Conservation (phyloP, 1,284 basidiomycete species). For the Schizophyllum commune region DNA sequence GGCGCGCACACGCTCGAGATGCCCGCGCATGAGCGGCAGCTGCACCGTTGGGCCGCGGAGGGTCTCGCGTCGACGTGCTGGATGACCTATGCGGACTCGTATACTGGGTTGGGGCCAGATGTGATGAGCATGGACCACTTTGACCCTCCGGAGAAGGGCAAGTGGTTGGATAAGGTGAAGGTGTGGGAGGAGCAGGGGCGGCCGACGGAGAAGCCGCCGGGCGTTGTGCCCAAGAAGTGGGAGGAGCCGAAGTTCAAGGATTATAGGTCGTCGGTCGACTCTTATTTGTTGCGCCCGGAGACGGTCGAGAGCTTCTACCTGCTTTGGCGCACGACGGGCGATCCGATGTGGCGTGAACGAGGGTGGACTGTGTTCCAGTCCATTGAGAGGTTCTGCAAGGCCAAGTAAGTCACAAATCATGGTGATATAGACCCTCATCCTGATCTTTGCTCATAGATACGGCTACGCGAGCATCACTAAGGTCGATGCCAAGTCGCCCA, state of each 20-base stretch:
- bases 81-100: constrained; percentile 55
- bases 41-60: constrained; percentile 62
- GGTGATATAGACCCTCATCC: too few species aligned
- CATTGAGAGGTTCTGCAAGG: constrained; percentile 41
- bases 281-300: constrained; percentile 61
- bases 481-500: constrained; percentile 31
- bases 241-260: constrained; percentile 30
- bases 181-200: constrained; percentile 43
- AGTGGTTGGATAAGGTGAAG: constrained; percentile 46
- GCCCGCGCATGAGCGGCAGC: constrained; percentile 24
- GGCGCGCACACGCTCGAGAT: constrained; percentile 45
- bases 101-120: constrained; percentile 58
- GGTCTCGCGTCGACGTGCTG: constrained; percentile 65
- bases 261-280: constrained; percentile 34
- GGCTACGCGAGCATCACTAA: constrained; percentile 55
- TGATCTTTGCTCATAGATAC: constrained; percentile 33
- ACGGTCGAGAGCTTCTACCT: constrained; percentile 65
- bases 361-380: constrained; percentile 69
- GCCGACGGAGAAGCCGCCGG: constrained; percentile 37
- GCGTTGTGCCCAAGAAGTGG: constrained; percentile 32
- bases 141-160: constrained; percentile 19
- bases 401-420: not conserved
- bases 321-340: constrained; percentile 64
- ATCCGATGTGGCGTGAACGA: constrained; percentile 63
- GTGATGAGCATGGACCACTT: constrained; percentile 32